Evolutionary conservation across 2,329 filamentous ascomycete genomes (phyloP).

Genomic region (Lecanicillium sp.): DNA sequence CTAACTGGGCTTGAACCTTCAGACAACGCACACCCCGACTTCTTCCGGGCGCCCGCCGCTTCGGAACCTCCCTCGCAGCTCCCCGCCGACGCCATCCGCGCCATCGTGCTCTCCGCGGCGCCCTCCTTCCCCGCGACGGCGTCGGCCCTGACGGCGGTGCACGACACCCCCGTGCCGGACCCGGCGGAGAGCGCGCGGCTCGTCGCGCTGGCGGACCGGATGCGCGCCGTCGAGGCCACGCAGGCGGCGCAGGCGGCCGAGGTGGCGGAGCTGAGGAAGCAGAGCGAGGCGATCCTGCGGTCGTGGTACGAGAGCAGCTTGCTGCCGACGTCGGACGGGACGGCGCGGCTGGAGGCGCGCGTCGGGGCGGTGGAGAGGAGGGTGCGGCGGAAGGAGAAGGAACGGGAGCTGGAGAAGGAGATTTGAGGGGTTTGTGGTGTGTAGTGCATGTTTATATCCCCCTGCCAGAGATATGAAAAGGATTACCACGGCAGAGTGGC

Average conservation of each 20-base stretch:
- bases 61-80: slow-evolving; percentile 47
- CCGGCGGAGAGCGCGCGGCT: slow-evolving; percentile 49
- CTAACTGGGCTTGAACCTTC: neutral
- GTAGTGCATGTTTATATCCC: too few species aligned
- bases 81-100: slow-evolving; percentile 43
- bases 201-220: slow-evolving; percentile 52
- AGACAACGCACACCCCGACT: slow-evolving; percentile 50
- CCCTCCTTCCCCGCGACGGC: slow-evolving; percentile 49
- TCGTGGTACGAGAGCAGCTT: slow-evolving; percentile 71
- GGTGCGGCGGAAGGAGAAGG: slow-evolving; percentile 58
- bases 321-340: slow-evolving; percentile 59
- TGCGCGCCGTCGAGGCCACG: slow-evolving; percentile 53
- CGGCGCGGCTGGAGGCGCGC: slow-evolving; percentile 66
- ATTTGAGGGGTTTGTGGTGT: slow-evolving; percentile 22
- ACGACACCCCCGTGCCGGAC: slow-evolving; percentile 52
- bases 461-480: too few species aligned
- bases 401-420: slow-evolving; percentile 43
- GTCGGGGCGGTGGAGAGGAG: slow-evolving; percentile 59
- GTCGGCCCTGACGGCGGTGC: slow-evolving; percentile 52
- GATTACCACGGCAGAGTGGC: too few species aligned
- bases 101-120: slow-evolving; percentile 51
- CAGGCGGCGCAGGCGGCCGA: slow-evolving; percentile 58
- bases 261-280: slow-evolving; percentile 56
- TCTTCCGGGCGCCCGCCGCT: slow-evolving; percentile 45
- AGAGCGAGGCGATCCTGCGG: slow-evolving; percentile 57